These are phyloP conservation scores for Articulospora tetracladia DNA, from an alignment of 495 filamentous ascomycete species.

Conservation along the genomic window DNA sequence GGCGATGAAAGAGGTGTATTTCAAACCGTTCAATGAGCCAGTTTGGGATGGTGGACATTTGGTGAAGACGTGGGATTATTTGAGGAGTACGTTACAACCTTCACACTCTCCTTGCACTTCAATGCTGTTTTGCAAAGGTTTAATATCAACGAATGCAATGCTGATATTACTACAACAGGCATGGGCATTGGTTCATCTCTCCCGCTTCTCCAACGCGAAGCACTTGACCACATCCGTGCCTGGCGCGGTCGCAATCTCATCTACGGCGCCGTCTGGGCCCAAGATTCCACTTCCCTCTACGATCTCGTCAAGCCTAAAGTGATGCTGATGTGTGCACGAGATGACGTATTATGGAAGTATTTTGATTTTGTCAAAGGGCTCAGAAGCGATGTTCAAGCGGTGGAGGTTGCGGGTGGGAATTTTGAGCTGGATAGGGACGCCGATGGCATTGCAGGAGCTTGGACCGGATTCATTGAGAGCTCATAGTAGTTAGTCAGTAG, in stretches of 20 bases:
- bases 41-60: neutral
- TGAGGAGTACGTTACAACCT: neutral
- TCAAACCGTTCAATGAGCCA: neutral
- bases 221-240: neutral
- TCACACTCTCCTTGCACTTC: neutral
- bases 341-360: neutral
- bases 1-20: slow-evolving; percentile 2
- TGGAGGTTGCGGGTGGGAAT: neutral
- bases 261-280: neutral
- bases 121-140: no score
- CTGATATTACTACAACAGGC: no score
- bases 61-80: neutral
- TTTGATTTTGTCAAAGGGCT: neutral
- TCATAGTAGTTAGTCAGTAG: no score
- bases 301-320: neutral
- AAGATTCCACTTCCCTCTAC: neutral
- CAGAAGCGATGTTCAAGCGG: neutral
- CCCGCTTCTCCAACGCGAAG: neutral
- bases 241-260: neutral
- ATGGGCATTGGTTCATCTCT: neutral
- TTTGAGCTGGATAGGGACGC: slow-evolving; percentile 2
- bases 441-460: neutral
- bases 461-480: neutral
- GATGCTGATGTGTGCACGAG: neutral
- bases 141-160: no score